A percentile compares a stretch with the other conserved stretches of the same genome.
Conservation (phyloP, 352 stramenopile species). For the Pythium brassicae region DNA sequence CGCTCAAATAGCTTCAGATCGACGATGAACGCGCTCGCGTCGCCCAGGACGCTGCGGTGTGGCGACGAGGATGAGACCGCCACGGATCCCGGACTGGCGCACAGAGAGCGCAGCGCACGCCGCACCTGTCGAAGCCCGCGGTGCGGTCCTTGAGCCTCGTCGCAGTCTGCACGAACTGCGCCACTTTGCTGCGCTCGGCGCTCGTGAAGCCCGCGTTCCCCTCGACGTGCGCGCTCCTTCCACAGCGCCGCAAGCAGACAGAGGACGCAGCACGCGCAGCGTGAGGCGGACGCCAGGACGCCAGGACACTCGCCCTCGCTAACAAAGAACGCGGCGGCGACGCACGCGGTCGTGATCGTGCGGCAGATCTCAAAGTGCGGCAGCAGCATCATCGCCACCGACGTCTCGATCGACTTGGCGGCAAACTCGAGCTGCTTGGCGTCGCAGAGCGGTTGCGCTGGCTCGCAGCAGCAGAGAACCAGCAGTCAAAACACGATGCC, state of each 20-base stretch:
- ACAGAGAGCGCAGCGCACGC: background rate
- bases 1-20: constrained; percentile 45
- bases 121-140: constrained; percentile 23
- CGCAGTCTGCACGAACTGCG: constrained; percentile 26
- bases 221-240: constrained; percentile 41
- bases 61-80: background rate
- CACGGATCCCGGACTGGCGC: background rate
- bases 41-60: constrained; percentile 25
- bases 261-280: background rate
- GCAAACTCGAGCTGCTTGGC: constrained; percentile 35
- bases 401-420: constrained; percentile 37
- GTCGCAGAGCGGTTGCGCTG: constrained; percentile 29
- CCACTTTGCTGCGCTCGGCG: constrained; percentile 23
- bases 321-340: background rate
- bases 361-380: constrained; percentile 51
- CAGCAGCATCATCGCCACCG: constrained; percentile 42
- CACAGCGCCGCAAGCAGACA: background rate
- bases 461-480: constrained; percentile 12
- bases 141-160: constrained; percentile 24
- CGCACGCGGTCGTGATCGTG: constrained; percentile 53
- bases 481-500: too few species aligned
- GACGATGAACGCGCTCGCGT: constrained; percentile 22
- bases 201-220: constrained; percentile 16
- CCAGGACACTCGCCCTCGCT: background rate
- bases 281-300: background rate